Evolutionary conservation across 202 grass and related monocot genomes (phyloP), one percentile per base, ranked within the genome.

Genomic region (Carex arenaria): DNA sequence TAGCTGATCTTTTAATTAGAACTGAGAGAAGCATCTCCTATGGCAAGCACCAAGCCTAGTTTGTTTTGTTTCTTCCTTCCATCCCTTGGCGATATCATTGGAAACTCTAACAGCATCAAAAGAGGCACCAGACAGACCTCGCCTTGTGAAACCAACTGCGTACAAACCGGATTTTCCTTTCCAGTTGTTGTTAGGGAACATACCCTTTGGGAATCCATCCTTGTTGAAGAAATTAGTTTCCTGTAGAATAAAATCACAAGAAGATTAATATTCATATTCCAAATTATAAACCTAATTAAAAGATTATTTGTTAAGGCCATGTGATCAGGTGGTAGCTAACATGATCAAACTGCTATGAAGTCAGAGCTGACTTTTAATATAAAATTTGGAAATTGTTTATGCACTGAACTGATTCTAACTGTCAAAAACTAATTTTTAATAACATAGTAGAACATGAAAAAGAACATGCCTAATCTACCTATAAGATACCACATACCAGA

Each of bases 21-120:
- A 88, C 49, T 92, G 86, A 0, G 92, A 93, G 89, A 89, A 90
- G 28, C 86, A 90, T 73, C 90, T 88, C 80, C 90, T 82, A 86
- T 94, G 95, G 87, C 90, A 93, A 3, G 86, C 89, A 6, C 84
- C 75, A 15, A 87, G 52, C 59, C 90, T 89, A 14, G 84, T 87
- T 82, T 70, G 80, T 65, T 91, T 96, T 30, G 88, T 94, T 80
- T 92, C 93, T 84, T 96, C 93, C 17, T 84, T 93, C 94, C 94
- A 97, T 15, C 64, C 89, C 49, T 80, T 51, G 13, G 75, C 83
- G 36, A 97, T 84, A 81, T 94, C 89, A 59, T 52, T 77, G 26
- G 86, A 88, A 68, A 91, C 85, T 78, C 78, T 90, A 61, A 90
- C 83, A 57, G 91, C 94, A 47, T 97, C 94, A 5, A 88, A 89